Percentiles rank a stretch among this genome's conserved stretches.
Evolutionary conservation across 257 asterid genomes (phyloP).

Genomic region (Plantago elongata): DNA sequence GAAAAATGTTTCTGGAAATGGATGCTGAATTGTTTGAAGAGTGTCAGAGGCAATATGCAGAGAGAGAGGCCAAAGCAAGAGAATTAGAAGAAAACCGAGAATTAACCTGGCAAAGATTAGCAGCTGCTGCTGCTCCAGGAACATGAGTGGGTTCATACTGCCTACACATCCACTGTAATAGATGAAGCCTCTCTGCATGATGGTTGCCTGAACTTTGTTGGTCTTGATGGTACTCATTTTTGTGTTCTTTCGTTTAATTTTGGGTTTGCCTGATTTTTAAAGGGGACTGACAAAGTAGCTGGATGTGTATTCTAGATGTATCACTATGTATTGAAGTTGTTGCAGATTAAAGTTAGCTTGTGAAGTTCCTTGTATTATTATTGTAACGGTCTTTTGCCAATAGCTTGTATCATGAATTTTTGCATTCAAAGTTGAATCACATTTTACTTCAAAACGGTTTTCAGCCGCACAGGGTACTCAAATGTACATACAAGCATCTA

Average conservation of each 20-base stretch:
- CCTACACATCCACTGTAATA: slow-evolving; percentile 7
- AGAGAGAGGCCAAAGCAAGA: slow-evolving; percentile 39
- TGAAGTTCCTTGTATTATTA: slow-evolving; percentile 20
- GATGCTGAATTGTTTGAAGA: slow-evolving; percentile 62
- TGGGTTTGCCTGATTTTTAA: slow-evolving; percentile 30
- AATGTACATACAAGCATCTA: too few species aligned
- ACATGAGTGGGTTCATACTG: slow-evolving; percentile 20
- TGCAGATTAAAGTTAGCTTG: slow-evolving; percentile 39
- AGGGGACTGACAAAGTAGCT: slow-evolving; percentile 35
- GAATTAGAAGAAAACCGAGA: slow-evolving; percentile 55
- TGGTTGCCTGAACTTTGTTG: slow-evolving; percentile 26
- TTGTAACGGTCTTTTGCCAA: neutral
- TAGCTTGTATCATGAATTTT: slow-evolving; percentile 7
- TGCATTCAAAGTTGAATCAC: neutral
- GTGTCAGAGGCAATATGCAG: slow-evolving; percentile 52
- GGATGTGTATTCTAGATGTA: slow-evolving; percentile 44
- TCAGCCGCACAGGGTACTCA: too few species aligned
- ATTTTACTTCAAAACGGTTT: too few species aligned
- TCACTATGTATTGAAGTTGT: slow-evolving; percentile 24
- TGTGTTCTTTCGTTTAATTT: slow-evolving; percentile 17
- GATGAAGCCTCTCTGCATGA: slow-evolving; percentile 4
- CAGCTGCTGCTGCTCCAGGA: slow-evolving; percentile 44
- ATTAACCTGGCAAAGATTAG: slow-evolving; percentile 67
- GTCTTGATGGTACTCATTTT: slow-evolving; percentile 34
- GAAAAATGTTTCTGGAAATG: slow-evolving; percentile 70